Evolutionary conservation across 2,329 filamentous ascomycete genomes (phyloP), one percentile per base, ranked within the genome.

Genomic region (Microsporum audouinii): DNA sequence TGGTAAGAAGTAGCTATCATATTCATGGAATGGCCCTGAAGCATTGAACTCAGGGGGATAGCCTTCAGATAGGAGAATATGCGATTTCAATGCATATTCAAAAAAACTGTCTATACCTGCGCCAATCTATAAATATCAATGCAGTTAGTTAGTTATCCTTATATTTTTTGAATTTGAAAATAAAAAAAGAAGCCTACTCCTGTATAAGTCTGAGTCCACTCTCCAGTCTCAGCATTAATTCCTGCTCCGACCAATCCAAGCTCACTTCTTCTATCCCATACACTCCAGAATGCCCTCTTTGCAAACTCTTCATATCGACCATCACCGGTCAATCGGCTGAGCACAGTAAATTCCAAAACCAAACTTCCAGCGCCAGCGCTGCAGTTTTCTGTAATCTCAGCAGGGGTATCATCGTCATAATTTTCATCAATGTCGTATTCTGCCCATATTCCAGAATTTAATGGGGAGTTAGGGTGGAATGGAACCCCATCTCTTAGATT

Each of bases 61-160:
- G 62, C 88, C 84, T 1, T 89, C 89, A 1, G 92, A 96, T 27
- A 97, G 83, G 29, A 99, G 76, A 63, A 99, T 88, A 70, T 96
- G 86, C 17, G 91, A 91, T 75, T 99, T 99, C 68, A 97, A 82
- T 2, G 94, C 91, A 74, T 99, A 99, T 75, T 99, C 94, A 70
- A 96, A 97, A 76, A 99, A 99, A 75, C 91, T 96, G 76, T 99
- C 94, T 69, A 96, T 90, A 43, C 94, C 94, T 5, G 94, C 94
- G 57, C 94, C 94, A 67, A 99, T 95, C 77, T 78, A 58, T 51
- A 55, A 57, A 43, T 33, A 61, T 63, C 39, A 27, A 43, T 43
- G 6, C 10, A 5, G 51, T 31, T 29, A 43, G 55, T 57, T n/a
- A 57, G 23, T n/a, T 6, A 14, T 34, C 12, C 29, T 23, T 4